phyloP scores from a whole-genome alignment of 495 filamentous ascomycete genomes.

The Aspergillus avenaceus region DNA sequence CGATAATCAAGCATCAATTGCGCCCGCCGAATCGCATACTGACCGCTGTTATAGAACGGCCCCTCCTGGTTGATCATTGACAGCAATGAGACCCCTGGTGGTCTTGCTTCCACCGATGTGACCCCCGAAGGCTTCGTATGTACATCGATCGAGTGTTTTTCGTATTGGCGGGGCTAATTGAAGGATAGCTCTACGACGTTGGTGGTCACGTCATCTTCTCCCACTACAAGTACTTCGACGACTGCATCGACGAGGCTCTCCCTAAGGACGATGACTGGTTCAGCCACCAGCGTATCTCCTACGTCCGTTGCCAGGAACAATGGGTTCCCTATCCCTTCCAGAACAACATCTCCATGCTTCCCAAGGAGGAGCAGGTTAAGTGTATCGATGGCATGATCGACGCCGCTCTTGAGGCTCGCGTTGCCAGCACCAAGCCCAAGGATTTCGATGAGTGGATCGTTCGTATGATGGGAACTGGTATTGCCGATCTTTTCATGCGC shows the following conservation, averaged over 20 bases:
- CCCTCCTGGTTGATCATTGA: constrained; percentile 97
- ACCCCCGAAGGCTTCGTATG: constrained; percentile 96
- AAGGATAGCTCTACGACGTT: constrained; percentile 87
- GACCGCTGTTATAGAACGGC: constrained; percentile 55
- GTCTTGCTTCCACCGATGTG: constrained; percentile 93
- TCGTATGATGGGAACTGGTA: constrained; percentile 81
- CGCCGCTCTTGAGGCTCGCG: constrained; percentile 80
- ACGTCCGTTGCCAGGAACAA: constrained; percentile 90
- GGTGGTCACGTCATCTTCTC: constrained; percentile 99
- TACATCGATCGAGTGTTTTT: constrained; percentile 21
- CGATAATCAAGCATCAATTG: constrained; percentile 26
- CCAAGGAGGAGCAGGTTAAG: constrained; percentile 92
- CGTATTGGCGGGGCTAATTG: constrained; percentile 10
- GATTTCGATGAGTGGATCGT: constrained; percentile 99
- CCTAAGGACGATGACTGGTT: constrained; percentile 95
- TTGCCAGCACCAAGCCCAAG: constrained; percentile 84
- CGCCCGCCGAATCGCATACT: constrained; percentile 10
- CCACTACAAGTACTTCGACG: constrained; percentile 99
- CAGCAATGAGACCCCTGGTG: constrained; percentile 87
- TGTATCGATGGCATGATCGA: constrained; percentile 98
- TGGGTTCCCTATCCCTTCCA: constrained; percentile 99
- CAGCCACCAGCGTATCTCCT: constrained; percentile 96
- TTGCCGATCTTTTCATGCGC: constrained; percentile 97
- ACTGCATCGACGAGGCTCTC: constrained; percentile 94
- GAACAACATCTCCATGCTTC: constrained; percentile 99